phyloP scores from a whole-genome alignment of 345 rosid species.

The Sonneratia alba region DNA sequence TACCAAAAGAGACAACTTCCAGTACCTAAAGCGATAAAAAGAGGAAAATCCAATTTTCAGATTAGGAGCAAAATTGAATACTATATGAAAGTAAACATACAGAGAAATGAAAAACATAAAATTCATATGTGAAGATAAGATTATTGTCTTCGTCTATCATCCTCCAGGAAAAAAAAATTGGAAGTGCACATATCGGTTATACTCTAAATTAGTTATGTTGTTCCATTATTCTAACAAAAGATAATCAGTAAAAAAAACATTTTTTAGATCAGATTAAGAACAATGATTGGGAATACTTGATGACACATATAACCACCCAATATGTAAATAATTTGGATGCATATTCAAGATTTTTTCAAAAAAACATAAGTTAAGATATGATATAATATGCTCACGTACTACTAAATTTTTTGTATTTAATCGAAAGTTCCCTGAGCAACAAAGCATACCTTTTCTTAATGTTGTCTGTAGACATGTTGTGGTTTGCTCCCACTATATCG shows the following conservation, averaged over 20 bases:
- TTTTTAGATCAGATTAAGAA: not conserved
- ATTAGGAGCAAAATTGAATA: not conserved
- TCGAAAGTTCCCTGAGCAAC: not conserved
- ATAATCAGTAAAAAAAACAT: not conserved
- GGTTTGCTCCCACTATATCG: conserved; percentile 69
- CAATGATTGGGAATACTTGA: not conserved
- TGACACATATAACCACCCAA: not conserved
- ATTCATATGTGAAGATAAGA: not conserved
- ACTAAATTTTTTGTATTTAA: not conserved
- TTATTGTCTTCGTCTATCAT: not conserved
- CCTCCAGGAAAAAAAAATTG: not conserved
- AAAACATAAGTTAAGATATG: not conserved
- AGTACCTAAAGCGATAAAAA: conserved; percentile 40
- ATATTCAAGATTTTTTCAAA: not conserved
- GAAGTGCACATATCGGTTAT: not conserved
- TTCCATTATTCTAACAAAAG: not conserved
- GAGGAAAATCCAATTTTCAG: not conserved
- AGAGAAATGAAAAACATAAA: not conserved
- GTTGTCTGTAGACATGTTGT: conserved; percentile 56
- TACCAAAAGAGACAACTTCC: conserved; percentile 93
- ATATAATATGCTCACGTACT: not conserved
- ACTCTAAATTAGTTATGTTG: not conserved
- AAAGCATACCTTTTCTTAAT: conserved; percentile 72
- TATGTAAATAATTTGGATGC: not conserved
- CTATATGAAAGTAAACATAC: not conserved